Base-by-base conservation (phyloP, 108 stramenopile genomes). In the Discostella pseudostelligera region DNA sequence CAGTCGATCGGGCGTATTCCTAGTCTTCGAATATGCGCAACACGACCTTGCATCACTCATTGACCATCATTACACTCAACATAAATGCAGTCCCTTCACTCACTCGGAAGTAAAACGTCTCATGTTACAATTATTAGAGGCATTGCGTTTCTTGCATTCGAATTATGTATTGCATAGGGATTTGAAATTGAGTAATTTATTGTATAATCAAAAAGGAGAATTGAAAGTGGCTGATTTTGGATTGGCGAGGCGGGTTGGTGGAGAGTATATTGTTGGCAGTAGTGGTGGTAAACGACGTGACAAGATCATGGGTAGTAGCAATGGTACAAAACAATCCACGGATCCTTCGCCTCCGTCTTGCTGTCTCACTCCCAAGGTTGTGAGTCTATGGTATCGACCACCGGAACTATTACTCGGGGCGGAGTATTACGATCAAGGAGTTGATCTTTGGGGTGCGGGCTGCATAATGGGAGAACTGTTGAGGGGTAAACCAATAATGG, bases 301-400 rank as follows among this genome's bases (percentile, higher is more conserved):
- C 16, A 11, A 7, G 46, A 17, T 0, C 16, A 47, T 17, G 0
- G 59, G 20, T 14, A 39, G 17, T 28, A 50, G 48, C 28, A 39
- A 49, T 21, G 20, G 50, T 12, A 59, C 8, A 12, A 35, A 39
- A 29, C 43, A 57, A 14, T 4, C 44, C 55, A 26, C 12, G 21
- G 42, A 77, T 43, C 24, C 6, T 37, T 0, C 40, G 4, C 39
- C 22, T 7, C 42, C 57, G 19, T 21, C 40, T 10, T 61, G 24
- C 20, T 62, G 63, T 26, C 72, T 95, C 25, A 97, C 96, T 11
- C 92, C 89, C 37, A 87, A 93, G 55, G 96, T 97, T 20, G 95
- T 92, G 13, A 87, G 83, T 21, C 61, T 96, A 13, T 97, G 96
- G 96, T 97, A 97, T 61, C 89, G 96, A 20, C 82, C 93, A 0